phyloP scores from a whole-genome alignment of 2,329 filamentous ascomycete species.

The Rhynchosporium secalis region DNA sequence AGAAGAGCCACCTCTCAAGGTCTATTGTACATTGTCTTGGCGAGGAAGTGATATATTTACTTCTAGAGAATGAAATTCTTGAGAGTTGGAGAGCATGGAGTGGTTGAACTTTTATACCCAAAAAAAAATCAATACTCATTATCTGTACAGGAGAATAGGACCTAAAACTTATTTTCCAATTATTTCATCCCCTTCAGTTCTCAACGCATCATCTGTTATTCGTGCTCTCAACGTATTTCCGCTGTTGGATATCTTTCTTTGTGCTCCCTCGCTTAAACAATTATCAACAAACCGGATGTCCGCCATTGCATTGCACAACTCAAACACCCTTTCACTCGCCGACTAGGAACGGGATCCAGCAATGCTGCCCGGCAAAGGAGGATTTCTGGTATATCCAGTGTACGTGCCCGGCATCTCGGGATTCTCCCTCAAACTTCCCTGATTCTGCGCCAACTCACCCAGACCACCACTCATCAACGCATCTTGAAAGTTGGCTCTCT shows the following conservation, averaged over 20 bases:
- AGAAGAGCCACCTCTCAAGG: no score
- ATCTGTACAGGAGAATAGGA: slow-evolving; percentile 10
- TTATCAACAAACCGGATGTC: neutral
- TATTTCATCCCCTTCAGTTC: neutral
- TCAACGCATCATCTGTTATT: neutral
- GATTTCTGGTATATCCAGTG: slow-evolving; percentile 29
- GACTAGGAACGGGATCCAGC: neutral
- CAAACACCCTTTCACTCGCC: slow-evolving; percentile 1
- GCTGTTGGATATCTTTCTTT: neutral
- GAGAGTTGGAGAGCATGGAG: no score
- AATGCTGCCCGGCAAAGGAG: slow-evolving; percentile 13
- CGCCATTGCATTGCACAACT: neutral
- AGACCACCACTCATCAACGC: slow-evolving; percentile 38
- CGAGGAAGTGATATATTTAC: no score
- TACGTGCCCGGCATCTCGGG: slow-evolving; percentile 24
- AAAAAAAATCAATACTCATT: neutral
- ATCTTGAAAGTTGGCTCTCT: slow-evolving; percentile 30
- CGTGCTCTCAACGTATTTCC: neutral
- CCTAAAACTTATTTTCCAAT: neutral
- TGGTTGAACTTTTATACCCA: no score
- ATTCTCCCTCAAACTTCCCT: slow-evolving; percentile 21
- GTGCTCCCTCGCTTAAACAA: neutral
- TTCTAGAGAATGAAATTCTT: no score
- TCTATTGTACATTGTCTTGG: no score
- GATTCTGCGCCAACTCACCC: slow-evolving; percentile 15